Evolutionary conservation across 2,329 filamentous ascomycete genomes (phyloP).

Genomic region (Pseudocercospora vitis): DNA sequence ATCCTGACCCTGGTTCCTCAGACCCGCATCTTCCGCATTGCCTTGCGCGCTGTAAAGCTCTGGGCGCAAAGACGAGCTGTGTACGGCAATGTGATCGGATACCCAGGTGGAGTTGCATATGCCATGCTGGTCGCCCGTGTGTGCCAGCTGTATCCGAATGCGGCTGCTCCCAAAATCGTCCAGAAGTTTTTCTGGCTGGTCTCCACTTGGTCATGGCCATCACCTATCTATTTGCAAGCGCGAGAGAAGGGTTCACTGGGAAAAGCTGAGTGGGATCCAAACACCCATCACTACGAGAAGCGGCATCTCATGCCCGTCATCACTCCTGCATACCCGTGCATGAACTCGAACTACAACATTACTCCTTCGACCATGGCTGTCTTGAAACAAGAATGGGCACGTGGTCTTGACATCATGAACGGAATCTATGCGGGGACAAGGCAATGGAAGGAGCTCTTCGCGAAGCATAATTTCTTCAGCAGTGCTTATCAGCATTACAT

Average conservation of each 20-base stretch:
- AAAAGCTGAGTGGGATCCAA: conserved; percentile 91
- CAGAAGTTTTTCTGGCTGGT: conserved; percentile 94
- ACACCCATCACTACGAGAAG: conserved; percentile 76
- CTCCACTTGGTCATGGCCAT: conserved; percentile 87
- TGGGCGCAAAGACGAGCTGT: conserved; percentile 93
- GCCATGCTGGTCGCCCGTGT: conserved; percentile 95
- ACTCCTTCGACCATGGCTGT: conserved; percentile 80
- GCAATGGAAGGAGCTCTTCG: conserved; percentile 84
- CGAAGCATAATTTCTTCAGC: conserved; percentile 91
- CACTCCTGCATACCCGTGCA: conserved; percentile 93
- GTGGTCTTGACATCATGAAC: conserved; percentile 74
- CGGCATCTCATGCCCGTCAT: conserved; percentile 97
- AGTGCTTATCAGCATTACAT: conserved; percentile 93
- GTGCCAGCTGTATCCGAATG: conserved; percentile 93
- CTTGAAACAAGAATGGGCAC: conserved; percentile 77
- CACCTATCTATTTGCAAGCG: conserved; percentile 84
- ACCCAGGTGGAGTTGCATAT: conserved; percentile 95
- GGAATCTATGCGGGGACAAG: conserved; percentile 75
- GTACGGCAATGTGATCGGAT: conserved; percentile 95
- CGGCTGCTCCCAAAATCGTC: conserved; percentile 82
- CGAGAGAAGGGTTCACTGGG: conserved; percentile 80
- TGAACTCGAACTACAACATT: conserved; percentile 96
- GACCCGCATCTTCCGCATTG: conserved; percentile 82
- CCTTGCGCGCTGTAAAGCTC: conserved; percentile 87
- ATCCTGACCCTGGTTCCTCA: conserved; percentile 88